phyloP scores from a whole-genome alignment of 2,329 filamentous ascomycete genomes.

The Pyricularia grisea region DNA sequence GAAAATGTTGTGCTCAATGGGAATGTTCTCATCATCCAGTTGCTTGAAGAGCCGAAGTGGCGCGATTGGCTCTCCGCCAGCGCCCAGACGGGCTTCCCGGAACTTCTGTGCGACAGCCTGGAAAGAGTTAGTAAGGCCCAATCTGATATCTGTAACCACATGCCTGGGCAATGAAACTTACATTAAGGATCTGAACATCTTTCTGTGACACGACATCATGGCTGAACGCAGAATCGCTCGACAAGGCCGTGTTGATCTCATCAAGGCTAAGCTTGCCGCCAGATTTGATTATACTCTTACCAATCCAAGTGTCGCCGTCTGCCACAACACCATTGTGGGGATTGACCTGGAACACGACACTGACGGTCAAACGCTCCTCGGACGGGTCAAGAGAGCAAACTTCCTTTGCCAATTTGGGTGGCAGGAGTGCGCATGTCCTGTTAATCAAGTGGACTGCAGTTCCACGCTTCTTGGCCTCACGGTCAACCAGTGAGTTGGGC shows the following conservation, averaged over 20 bases:
- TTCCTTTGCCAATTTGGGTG: slow-evolving; percentile 74
- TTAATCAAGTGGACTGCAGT: slow-evolving; percentile 94
- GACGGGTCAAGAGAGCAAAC: slow-evolving; percentile 79
- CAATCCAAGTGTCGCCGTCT: slow-evolving; percentile 87
- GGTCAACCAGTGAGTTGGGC: slow-evolving; percentile 86
- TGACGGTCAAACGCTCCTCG: slow-evolving; percentile 85
- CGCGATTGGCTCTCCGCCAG: slow-evolving; percentile 69
- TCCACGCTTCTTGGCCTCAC: slow-evolving; percentile 95
- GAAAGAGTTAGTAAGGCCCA: slow-evolving; percentile 1
- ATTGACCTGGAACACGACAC: slow-evolving; percentile 87
- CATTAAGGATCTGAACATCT: slow-evolving; percentile 71
- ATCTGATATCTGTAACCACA: neutral
- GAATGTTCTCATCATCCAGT: slow-evolving; percentile 95
- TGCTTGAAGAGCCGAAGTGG: slow-evolving; percentile 85
- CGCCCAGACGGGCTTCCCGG: slow-evolving; percentile 75
- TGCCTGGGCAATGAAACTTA: slow-evolving; percentile 26
- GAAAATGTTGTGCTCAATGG: slow-evolving; percentile 93
- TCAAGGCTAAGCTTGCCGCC: slow-evolving; percentile 74
- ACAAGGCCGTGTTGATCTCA: slow-evolving; percentile 76
- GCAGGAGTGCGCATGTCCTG: slow-evolving; percentile 78
- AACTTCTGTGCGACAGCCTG: slow-evolving; percentile 79
- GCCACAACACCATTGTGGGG: slow-evolving; percentile 66
- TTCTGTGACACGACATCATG: slow-evolving; percentile 59
- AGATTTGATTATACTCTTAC: slow-evolving; percentile 90
- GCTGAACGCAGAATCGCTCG: slow-evolving; percentile 50